Evolutionary conservation across 1,284 basidiomycete species (phyloP).

Genomic region (Ustilago shanxiensis): DNA sequence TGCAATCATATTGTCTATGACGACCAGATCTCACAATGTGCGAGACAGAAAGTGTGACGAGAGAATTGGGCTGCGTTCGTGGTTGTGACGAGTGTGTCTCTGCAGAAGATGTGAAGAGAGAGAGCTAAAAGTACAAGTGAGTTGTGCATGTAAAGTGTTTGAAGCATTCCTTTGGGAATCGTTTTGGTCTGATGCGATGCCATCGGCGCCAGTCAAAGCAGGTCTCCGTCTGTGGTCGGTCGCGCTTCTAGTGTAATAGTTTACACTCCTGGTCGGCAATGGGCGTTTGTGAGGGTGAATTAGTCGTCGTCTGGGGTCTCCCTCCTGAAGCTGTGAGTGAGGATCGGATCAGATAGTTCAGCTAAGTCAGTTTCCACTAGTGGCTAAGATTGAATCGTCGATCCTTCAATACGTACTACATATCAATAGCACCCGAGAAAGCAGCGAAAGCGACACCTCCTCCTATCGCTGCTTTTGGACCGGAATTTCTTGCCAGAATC

Average conservation of each 20-base stretch:
- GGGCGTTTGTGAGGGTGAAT: background rate
- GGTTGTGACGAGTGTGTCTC: background rate
- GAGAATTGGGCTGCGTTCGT: background rate
- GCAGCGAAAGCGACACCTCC: conserved; percentile 68
- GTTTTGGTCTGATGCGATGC: no score
- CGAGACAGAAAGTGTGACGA: background rate
- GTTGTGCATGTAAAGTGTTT: background rate
- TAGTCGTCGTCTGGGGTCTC: conserved; percentile 59
- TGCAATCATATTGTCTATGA: no score
- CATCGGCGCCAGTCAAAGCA: no score
- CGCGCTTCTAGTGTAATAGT: no score
- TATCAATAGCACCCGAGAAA: conserved; percentile 67
- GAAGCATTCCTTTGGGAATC: background rate
- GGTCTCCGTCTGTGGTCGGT: no score
- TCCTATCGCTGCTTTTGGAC: conserved; percentile 64
- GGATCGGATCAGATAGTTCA: background rate
- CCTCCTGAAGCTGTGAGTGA: conserved; percentile 48
- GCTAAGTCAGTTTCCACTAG: background rate
- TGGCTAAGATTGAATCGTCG: no score
- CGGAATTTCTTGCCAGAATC: conserved; percentile 65
- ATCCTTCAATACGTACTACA: conserved; percentile 62
- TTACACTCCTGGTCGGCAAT: no score
- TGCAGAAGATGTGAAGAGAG: background rate
- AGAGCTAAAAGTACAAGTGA: conserved; percentile 27
- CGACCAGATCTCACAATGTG: no score